phyloP scores from a whole-genome alignment of 345 rosid genomes.

The Gossypium raimondii region DNA sequence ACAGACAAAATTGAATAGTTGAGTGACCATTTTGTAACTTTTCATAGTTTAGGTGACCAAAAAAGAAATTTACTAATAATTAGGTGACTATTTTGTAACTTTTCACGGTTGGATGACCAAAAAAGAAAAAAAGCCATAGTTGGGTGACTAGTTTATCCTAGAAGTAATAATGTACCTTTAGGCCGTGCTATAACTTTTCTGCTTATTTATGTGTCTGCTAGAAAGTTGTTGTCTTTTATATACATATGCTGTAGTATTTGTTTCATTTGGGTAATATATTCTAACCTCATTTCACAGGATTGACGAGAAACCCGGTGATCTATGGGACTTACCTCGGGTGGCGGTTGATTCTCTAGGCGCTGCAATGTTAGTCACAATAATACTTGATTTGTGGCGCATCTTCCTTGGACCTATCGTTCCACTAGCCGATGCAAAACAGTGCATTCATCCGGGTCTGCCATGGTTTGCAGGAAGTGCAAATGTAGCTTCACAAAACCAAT shows the following conservation, averaged over 20 bases:
- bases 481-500: slow-evolving; percentile 25
- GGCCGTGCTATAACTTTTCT: too few relatives aligned
- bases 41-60: too few relatives aligned
- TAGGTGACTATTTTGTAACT: too few relatives aligned
- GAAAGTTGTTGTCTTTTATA: not conserved
- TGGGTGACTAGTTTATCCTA: too few relatives aligned
- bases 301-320: slow-evolving; percentile 77
- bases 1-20: too few relatives aligned
- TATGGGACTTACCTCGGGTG: slow-evolving; percentile 80
- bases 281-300: slow-evolving; percentile 44
- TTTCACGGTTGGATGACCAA: too few relatives aligned
- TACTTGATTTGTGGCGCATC: slow-evolving; percentile 92
- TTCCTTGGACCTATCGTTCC: slow-evolving; percentile 87
- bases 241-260: not conserved
- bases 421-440: slow-evolving; percentile 43
- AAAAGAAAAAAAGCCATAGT: too few relatives aligned
- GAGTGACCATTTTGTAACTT: too few relatives aligned
- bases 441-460: slow-evolving; percentile 69
- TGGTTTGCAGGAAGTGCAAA: slow-evolving; percentile 58
- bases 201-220: too few relatives aligned
- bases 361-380: slow-evolving; percentile 92
- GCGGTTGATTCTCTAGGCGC: slow-evolving; percentile 93
- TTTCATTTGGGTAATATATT: not conserved
- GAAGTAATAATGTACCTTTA: too few relatives aligned
- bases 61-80: too few relatives aligned